phyloP scores from a whole-genome alignment of 768 basidiomycete genomes.

The Lactarius vividus region DNA sequence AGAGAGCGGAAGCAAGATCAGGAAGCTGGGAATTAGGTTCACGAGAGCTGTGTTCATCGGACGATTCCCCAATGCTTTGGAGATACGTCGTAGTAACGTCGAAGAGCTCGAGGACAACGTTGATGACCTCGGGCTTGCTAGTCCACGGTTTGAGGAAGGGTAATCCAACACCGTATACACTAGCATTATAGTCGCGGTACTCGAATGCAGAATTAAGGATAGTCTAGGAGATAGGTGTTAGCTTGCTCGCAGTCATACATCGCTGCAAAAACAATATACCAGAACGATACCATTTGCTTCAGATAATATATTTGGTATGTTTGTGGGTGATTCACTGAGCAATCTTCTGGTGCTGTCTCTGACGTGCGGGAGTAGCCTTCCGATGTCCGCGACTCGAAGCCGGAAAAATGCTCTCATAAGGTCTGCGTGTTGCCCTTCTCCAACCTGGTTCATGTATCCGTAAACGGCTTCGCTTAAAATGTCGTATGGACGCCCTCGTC shows the following conservation, averaged over 20 bases:
- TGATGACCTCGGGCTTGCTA: constrained; percentile 63
- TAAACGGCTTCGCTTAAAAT: constrained; percentile 71
- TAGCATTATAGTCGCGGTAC: constrained; percentile 67
- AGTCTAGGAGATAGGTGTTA: constrained; percentile 43
- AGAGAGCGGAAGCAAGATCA: constrained; percentile 59
- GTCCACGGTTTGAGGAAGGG: constrained; percentile 84
- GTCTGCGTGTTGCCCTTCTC: constrained; percentile 65
- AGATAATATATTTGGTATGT: constrained; percentile 46
- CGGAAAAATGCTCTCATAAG: constrained; percentile 84
- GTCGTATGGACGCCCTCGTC: constrained; percentile 54
- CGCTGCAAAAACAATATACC: constrained; percentile 42
- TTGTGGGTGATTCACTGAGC: constrained; percentile 44
- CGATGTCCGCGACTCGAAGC: constrained; percentile 61
- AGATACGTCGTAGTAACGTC: constrained; percentile 53
- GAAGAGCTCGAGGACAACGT: constrained; percentile 70
- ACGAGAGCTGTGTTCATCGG: constrained; percentile 29
- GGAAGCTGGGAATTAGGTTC: constrained; percentile 58
- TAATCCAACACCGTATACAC: constrained; percentile 73
- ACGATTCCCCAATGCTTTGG: constrained; percentile 39
- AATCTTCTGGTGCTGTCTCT: constrained; percentile 45
- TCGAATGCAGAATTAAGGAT: constrained; percentile 69
- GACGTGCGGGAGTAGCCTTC: constrained; percentile 61
- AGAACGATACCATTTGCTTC: constrained; percentile 70
- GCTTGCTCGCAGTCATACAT: not conserved
- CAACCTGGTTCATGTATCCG: constrained; percentile 59